A percentile compares a stretch with the other conserved stretches of the same genome.
Conservation (phyloP, 148 eudicot species). For the Drosera capensis region DNA sequence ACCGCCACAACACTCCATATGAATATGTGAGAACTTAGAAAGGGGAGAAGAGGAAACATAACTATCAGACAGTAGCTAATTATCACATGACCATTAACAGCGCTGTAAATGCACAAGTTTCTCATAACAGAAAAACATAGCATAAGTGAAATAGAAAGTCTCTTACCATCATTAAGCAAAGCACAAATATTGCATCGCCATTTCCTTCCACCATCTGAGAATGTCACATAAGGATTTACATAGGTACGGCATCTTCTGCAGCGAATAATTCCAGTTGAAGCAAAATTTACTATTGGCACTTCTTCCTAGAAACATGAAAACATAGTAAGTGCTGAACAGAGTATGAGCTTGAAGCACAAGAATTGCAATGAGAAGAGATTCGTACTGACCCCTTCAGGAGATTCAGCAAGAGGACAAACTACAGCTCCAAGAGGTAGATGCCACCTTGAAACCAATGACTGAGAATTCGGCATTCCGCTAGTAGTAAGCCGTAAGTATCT, state of each 20-base stretch:
- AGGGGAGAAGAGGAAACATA: too few relatives aligned
- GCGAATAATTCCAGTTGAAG: constrained; percentile 75
- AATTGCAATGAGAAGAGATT: background rate
- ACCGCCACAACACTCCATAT: too few relatives aligned
- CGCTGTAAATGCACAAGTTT: too few relatives aligned
- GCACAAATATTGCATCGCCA: constrained; percentile 96
- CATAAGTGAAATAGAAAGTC: background rate
- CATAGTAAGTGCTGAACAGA: constrained; percentile 7
- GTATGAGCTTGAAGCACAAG: constrained; percentile 1
- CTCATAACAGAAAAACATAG: too few relatives aligned
- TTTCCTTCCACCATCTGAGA: constrained; percentile 89
- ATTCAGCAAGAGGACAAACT: constrained; percentile 96
- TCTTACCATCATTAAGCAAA: constrained; percentile 85
- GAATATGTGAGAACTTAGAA: too few relatives aligned
- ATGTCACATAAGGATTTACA: constrained; percentile 74
- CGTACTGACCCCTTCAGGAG: constrained; percentile 84
- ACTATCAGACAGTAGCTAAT: too few relatives aligned
- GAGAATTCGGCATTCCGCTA: constrained; percentile 72
- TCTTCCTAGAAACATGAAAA: constrained; percentile 49
- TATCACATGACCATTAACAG: too few relatives aligned
- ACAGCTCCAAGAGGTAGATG: constrained; percentile 97
- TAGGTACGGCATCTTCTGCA: constrained; percentile 98
- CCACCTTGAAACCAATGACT: constrained; percentile 89
- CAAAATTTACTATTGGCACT: constrained; percentile 84
- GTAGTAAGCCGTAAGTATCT: constrained; percentile 73